phyloP scores from a whole-genome alignment of 148 eudicot genomes.

The Bassia scoparia region DNA sequence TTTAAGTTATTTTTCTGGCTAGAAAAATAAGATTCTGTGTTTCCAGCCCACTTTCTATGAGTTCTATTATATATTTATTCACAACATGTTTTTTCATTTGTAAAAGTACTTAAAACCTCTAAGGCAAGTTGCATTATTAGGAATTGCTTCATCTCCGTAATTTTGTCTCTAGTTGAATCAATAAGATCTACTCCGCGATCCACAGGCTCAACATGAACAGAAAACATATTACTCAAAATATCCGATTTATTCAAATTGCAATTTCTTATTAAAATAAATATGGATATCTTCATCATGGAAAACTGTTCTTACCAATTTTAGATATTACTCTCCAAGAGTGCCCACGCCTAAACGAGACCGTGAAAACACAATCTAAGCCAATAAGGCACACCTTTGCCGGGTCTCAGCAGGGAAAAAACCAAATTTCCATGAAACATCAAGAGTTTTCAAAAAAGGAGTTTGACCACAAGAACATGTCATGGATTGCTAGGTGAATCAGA shows the following conservation, averaged over 20 bases:
- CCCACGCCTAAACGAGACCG: too few relatives aligned
- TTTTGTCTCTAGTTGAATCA: slow-evolving; percentile 7
- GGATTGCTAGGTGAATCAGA: slow-evolving; percentile 12
- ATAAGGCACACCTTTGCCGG: slow-evolving; percentile 3
- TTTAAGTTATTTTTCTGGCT: neutral
- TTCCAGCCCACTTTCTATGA: neutral
- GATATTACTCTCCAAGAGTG: neutral
- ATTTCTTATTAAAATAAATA: neutral
- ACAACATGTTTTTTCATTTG: neutral
- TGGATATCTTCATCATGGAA: neutral
- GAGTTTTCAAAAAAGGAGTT: neutral
- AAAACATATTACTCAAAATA: neutral
- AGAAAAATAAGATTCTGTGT: slow-evolving; percentile 11
- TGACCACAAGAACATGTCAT: too few relatives aligned
- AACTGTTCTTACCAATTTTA: neutral
- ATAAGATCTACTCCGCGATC: slow-evolving; percentile 4
- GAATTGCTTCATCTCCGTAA: neutral
- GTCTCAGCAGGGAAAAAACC: too few relatives aligned
- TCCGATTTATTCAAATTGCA: neutral
- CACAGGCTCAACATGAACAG: neutral
- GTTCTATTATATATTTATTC: slow-evolving; percentile 16
- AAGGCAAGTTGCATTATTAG: slow-evolving; percentile 1
- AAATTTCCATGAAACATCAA: slow-evolving; percentile 18
- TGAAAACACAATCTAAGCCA: too few relatives aligned
- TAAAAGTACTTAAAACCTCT: neutral